Base-by-base conservation (phyloP, 208 protist genomes). In the Porcisia deanei region DNA sequence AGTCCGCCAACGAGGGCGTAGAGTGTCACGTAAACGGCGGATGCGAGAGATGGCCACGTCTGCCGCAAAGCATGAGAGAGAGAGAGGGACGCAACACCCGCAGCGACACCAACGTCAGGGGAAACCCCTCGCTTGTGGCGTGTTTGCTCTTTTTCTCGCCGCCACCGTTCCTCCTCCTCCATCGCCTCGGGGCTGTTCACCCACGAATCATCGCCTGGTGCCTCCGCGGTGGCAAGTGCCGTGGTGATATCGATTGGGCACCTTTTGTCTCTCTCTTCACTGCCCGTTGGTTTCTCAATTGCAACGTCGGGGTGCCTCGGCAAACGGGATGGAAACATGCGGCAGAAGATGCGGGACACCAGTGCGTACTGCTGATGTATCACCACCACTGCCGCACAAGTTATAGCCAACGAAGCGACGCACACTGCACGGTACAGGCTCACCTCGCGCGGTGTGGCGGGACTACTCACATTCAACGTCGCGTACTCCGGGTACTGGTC, bases 181-280 rank as follows among this genome's bases (percentile, higher is more conserved):
- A 73, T 41, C 1, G 90, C 90, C 75, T 90, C 90, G 0, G 90
- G 81, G 70, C 87, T 91, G 75, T 88, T 67, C 37, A 94, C 77
- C 78, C 90, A 94, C 25, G 90, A 74, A 60, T 94, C 90, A 57
- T 94, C 90, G 5, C 82, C 82, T 3, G 87, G 84, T 25, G 64
- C 65, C 30, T 74, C 64, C 1, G 71, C 16, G 54, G 49, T 53
- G 10, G 64, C 30, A 18, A 71, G 45, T 30, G 59, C 6, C 7
- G 67, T 69, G 57, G 65, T 64, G 9, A 70, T 47, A 25, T 72
- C n/a, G 37, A 12, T 2, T 18, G n/a, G 30, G 37, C 69, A 3
- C 60, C 45, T 14, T 22, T 25, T 20, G 14, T 7, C 53, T 8
- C 30, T 57, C 49, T 30, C n/a, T 34, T 43, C 16, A 25, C 30